Base-by-base conservation (phyloP, 257 asterid species). In the Fraxinus cuspidata region DNA sequence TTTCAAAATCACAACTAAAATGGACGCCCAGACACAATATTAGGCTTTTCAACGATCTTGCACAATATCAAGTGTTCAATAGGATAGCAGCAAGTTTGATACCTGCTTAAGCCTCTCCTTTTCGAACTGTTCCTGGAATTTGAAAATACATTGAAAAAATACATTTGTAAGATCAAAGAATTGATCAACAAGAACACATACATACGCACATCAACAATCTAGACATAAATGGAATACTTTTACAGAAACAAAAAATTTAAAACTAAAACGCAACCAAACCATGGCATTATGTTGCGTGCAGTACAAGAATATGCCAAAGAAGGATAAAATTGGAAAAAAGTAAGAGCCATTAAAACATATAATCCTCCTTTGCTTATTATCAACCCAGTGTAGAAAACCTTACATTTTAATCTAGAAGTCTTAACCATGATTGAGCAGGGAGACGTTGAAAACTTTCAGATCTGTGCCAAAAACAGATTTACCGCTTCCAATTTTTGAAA, bases 101-200 rank as follows among this genome's bases (percentile, higher is more conserved):
- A 92, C 98, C 96, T 90, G 90, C 83, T 87, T 85, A 56, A 79
- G 86, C 82, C 97, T 88, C 83, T 84, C 88, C 88, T 84, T 87
- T 16, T 79, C 89, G 82, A 84, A 77, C 72, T 86, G 92, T 19
- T 85, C 96, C 98, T 94, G 97, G 67, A 82, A 89, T 73, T 71
- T 42, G 75, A 75, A 82, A 71, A 81, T 63, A 68, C 31, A 32
- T 72, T 16, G 73, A 70, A 72, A 16, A 71, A 81, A 21, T 79
- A 28, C 73, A 37, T 83, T 72, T 74, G 84, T 72, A 80, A 77
- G 82, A 77, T 47, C 75, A 64, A 72, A 53, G 40, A 70, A 58
- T 71, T 6, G 47, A 66, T 78, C 53, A 4, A 71, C 71, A 74
- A 79, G 72, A 71, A 7, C 60, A 10, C 69, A 74, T 28, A 71